Conservation (phyloP, 1,284 basidiomycete species). For the Coniophora puteana region DNA sequence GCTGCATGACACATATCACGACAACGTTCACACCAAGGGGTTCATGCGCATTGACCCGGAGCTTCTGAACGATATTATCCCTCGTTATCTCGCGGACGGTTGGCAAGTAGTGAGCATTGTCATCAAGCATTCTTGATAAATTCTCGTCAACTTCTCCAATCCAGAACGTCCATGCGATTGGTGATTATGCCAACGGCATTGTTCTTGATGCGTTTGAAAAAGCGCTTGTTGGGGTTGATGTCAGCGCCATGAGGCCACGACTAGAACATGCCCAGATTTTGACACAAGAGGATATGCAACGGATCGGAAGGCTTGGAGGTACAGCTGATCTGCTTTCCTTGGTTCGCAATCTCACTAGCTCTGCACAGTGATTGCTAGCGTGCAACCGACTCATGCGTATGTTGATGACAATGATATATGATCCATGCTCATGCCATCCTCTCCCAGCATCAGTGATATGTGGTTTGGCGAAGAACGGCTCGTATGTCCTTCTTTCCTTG, state of each 20-base stretch:
- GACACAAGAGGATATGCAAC: conserved; percentile 64
- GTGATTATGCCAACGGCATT: conserved; percentile 85
- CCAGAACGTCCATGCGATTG: conserved; percentile 88
- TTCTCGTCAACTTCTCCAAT: conserved; percentile 3
- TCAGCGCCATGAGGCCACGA: conserved; percentile 68
- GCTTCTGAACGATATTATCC: conserved; percentile 60
- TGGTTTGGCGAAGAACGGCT: conserved; percentile 82
- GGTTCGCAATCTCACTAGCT: conserved; percentile 1
- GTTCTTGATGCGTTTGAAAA: conserved; percentile 81
- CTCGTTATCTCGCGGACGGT: conserved; percentile 68
- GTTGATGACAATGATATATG: no score
- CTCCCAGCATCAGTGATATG: conserved; percentile 76
- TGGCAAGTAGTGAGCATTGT: conserved; percentile 71
- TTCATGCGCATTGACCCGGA: conserved; percentile 73
- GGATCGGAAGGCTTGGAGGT: conserved; percentile 78
- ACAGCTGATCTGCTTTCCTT: conserved; percentile 16
- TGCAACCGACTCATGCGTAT: conserved; percentile 88
- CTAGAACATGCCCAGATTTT: conserved; percentile 92
- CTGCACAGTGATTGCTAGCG: conserved; percentile 62
- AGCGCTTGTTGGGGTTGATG: conserved; percentile 53
- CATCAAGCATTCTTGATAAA: conserved; percentile 4
- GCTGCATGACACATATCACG: conserved; percentile 78
- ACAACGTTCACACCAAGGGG: conserved; percentile 73
- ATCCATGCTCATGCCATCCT: no score
- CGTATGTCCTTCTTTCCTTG: conserved; percentile 35